Percentiles rank a stretch among this genome's conserved stretches.
These are phyloP conservation scores for Piloderma croceum DNA, from an alignment of 768 basidiomycete species.

Conservation along the genomic window DNA sequence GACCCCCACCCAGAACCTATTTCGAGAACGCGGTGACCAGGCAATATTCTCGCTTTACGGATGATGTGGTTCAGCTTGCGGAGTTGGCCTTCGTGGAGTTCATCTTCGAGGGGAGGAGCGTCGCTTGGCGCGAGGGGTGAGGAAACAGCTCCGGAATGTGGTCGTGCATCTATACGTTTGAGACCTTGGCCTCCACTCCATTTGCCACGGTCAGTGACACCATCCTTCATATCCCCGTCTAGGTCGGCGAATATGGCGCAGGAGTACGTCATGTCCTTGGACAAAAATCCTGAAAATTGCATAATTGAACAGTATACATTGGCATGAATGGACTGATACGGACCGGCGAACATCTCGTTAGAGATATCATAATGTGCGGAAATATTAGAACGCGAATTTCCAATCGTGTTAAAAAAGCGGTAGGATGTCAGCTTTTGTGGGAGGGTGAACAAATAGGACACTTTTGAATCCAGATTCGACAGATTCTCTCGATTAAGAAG, in stretches of 20 bases:
- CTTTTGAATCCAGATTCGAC: constrained; percentile 41
- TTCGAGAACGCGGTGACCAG: constrained; percentile 47
- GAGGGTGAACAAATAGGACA: constrained; percentile 49
- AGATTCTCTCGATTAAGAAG: constrained; percentile 50
- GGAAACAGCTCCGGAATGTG: background rate
- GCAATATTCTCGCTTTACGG: constrained; percentile 41
- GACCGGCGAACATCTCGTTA: constrained; percentile 68
- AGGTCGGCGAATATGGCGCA: constrained; percentile 47
- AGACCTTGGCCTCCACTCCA: constrained; percentile 17
- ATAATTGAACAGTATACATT: background rate
- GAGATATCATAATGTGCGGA: constrained; percentile 77
- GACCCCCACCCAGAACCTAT: constrained; percentile 54
- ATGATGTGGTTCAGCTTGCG: constrained; percentile 57
- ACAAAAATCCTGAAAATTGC: constrained; percentile 30
- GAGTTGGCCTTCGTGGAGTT: constrained; percentile 47
- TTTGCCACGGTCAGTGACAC: constrained; percentile 14
- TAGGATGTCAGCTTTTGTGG: constrained; percentile 52
- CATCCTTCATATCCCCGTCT: constrained; percentile 48
- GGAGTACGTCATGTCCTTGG: constrained; percentile 53
- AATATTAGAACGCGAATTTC: constrained; percentile 62
- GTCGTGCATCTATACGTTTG: constrained; percentile 16
- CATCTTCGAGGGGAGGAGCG: constrained; percentile 12
- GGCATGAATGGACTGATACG: constrained; percentile 12
- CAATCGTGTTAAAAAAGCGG: constrained; percentile 59
- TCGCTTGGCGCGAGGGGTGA: background rate